Percentiles rank a stretch among this genome's conserved stretches.
Conservation (phyloP, 192 early-diverging fungal genomes). For the Coemansia sp. region DNA sequence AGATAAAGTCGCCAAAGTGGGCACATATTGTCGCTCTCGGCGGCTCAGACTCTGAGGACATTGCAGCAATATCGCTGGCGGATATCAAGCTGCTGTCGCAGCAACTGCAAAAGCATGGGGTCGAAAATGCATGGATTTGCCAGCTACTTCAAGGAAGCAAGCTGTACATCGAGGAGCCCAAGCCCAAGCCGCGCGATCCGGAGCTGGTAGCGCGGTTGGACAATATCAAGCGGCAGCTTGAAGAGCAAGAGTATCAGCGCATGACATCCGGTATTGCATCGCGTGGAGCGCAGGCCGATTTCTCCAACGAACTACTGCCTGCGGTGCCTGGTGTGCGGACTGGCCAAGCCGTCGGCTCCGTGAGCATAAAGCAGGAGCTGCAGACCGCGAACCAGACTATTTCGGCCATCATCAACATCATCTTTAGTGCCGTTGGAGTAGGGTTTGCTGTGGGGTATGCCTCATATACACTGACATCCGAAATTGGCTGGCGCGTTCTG, state of each 20-base stretch:
- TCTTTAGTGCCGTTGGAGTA: slow-evolving; percentile 46
- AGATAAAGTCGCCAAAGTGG: not conserved
- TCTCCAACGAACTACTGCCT: slow-evolving; percentile 3
- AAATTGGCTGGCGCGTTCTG: slow-evolving; percentile 43
- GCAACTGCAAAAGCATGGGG: not conserved
- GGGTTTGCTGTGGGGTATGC: slow-evolving; percentile 47
- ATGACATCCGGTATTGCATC: slow-evolving; percentile 21
- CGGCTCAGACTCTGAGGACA: not conserved
- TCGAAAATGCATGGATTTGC: slow-evolving; percentile 20
- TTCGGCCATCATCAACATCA: slow-evolving; percentile 40
- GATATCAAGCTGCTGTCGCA: slow-evolving; percentile 22
- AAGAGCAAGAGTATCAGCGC: slow-evolving; percentile 37
- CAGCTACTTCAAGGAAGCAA: slow-evolving; percentile 34
- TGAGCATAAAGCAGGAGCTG: slow-evolving; percentile 27
- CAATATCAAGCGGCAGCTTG: slow-evolving; percentile 30
- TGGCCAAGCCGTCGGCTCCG: slow-evolving; percentile 4
- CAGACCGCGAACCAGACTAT: slow-evolving; percentile 26
- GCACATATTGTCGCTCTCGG: not conserved
- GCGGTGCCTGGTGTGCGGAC: slow-evolving; percentile 38
- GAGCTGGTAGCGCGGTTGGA: slow-evolving; percentile 37
- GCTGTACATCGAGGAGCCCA: slow-evolving; percentile 18
- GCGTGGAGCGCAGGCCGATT: not conserved
- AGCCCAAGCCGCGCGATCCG: slow-evolving; percentile 27
- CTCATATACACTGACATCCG: slow-evolving; percentile 37
- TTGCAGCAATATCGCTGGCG: slow-evolving; percentile 10